Evolutionary conservation across 805 yeast genomes (phyloP), one percentile per base, ranked within the genome.

Genomic region (Lachancea thermotolerans): DNA sequence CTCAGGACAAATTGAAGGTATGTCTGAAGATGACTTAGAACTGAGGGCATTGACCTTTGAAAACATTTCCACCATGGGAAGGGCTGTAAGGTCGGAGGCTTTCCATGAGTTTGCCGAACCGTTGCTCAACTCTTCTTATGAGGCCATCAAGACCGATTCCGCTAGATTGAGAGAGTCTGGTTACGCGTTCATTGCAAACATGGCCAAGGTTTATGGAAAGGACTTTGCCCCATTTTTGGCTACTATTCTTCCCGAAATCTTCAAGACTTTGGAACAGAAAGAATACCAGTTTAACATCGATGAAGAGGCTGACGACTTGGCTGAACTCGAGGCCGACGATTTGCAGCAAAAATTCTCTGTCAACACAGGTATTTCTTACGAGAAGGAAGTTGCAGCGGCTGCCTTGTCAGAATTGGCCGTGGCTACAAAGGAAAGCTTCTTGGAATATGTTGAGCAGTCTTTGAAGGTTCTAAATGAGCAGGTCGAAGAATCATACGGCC

Each of bases 101-200:
- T 93, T 93, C 70, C 78, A 86, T 35, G 79, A 85, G 37, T 88
- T 78, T 64, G 96, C 96, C 42, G 81, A 82, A 61, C 91, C 95
- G 21, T 75, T 90, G 64, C 86, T 89, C 55, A 85, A 85, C 62
- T 87, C 96, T 49, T 90, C 96, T 27, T 84, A 87, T 62, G 73
- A 73, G 47, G 82, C 95, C 45, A 75, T 91, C 55, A 75, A 78
- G 53, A 79, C 91, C 30, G 85, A 83, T 45, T 82, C 82, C 64
- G 77, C 90, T 37, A 78, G 96, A 71, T 77, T 93, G 57, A 83
- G 96, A 72, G 99, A 93, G 69, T 79, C 96, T 46, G 96, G 96
- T 39, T 91, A 87, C 56, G 87, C 96, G 10, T 89, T 93, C 66
- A 81, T 93, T 68, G 82, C 95, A 45, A 86, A 86, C 69, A 79